Evolutionary conservation across 768 basidiomycete genomes (phyloP).

Genomic region (Boletus sp.): DNA sequence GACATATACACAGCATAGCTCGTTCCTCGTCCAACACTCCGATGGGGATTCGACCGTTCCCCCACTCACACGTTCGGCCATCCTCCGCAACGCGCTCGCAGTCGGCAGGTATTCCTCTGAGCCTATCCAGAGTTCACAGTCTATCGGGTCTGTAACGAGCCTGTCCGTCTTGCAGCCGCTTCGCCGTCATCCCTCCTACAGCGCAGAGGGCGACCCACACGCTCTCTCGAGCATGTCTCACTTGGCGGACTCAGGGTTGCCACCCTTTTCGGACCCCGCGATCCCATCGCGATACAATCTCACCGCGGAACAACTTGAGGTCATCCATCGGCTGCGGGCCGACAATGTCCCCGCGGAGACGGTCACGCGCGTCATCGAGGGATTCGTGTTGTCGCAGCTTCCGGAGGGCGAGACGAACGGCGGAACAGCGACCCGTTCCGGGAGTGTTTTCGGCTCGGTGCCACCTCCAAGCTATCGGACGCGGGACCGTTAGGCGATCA

Average conservation of each 20-base stretch:
- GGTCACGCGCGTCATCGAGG: slow-evolving; percentile 15
- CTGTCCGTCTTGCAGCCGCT: slow-evolving; percentile 2
- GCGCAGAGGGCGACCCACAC: neutral
- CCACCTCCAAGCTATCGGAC: slow-evolving; percentile 24
- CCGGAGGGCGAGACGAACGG: neutral
- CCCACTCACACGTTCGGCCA: no score
- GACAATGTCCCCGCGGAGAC: slow-evolving; percentile 14
- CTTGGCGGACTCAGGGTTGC: neutral
- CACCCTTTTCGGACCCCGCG: neutral
- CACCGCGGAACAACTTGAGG: slow-evolving; percentile 12
- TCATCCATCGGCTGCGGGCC: slow-evolving; percentile 9
- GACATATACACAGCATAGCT: slow-evolving; percentile 5
- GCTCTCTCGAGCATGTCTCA: neutral
- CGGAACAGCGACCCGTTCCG: neutral
- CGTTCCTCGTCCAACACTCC: neutral
- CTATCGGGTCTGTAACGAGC: neutral
- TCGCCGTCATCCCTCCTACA: neutral
- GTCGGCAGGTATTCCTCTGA: neutral
- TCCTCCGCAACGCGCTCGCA: slow-evolving; percentile 6
- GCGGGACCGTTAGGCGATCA: neutral
- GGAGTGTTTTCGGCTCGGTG: slow-evolving; percentile 4
- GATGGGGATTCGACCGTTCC: neutral
- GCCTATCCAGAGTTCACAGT: neutral
- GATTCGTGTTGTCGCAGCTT: neutral
- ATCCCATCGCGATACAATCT: slow-evolving; percentile 1